phyloP scores from a whole-genome alignment of 495 filamentous ascomycete genomes.

The Penicillium canescens region DNA sequence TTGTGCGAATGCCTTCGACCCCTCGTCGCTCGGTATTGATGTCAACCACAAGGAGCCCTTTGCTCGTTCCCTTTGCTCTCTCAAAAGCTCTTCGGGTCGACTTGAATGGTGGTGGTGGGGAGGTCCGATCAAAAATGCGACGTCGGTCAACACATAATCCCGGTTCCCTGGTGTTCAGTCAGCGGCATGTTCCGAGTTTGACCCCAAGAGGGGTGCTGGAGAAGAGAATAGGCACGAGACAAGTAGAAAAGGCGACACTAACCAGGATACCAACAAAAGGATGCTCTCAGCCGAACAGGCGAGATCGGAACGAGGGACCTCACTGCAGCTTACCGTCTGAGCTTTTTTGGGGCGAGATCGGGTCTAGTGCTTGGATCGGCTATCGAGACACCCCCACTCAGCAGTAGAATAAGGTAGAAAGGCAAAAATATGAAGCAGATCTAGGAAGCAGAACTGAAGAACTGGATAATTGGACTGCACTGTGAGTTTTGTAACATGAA shows the following conservation, averaged over 20 bases:
- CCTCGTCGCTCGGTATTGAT: neutral
- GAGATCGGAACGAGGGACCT: slow-evolving; percentile 16
- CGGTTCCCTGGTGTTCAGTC: slow-evolving; percentile 7
- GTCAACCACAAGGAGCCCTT: slow-evolving; percentile 12
- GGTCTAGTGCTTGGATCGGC: slow-evolving; percentile 24
- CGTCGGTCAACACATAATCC: slow-evolving; percentile 24
- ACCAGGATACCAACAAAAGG: slow-evolving; percentile 3
- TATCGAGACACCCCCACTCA: slow-evolving; percentile 19
- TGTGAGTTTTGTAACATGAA: slow-evolving; percentile 6
- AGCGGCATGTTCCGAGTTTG: slow-evolving; percentile 8
- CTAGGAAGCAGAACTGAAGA: neutral
- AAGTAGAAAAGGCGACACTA: neutral
- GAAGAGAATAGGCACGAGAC: neutral
- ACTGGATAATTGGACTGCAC: too few species aligned
- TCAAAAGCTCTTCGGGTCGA: slow-evolving; percentile 9
- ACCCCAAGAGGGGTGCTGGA: neutral
- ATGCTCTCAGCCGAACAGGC: slow-evolving; percentile 5
- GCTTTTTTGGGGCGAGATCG: slow-evolving; percentile 27
- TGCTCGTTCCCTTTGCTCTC: slow-evolving; percentile 13
- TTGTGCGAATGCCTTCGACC: slow-evolving; percentile 1
- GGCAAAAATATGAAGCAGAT: neutral
- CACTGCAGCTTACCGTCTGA: slow-evolving; percentile 17
- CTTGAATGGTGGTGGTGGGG: slow-evolving; percentile 6
- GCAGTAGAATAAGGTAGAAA: neutral
- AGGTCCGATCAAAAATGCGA: slow-evolving; percentile 5